Evolutionary conservation across 768 basidiomycete genomes (phyloP), one percentile per base, ranked within the genome.

Genomic region (Butyriboletus loyo): DNA sequence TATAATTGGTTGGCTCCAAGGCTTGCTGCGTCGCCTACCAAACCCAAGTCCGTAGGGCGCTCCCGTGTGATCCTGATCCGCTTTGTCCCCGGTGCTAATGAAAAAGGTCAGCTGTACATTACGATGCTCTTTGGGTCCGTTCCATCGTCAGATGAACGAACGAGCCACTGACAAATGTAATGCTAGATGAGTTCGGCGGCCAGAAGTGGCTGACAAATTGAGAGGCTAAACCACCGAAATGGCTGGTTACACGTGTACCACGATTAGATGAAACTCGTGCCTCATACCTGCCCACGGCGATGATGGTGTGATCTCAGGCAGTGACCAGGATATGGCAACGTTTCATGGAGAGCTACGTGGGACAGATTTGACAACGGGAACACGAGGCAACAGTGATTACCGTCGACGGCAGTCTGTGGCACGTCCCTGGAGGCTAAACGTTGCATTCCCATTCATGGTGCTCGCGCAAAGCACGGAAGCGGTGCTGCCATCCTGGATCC

Each of bases 351-450:
- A 31, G 35, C 38, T 43, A 54, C 63, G 51, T 66, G 46, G 36
- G 63, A 57, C 48, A 30, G 45, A 51, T 41, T 54, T 49, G 50
- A 59, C 45, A 64, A 45, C 28, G 54, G 28, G 27, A 68, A 68
- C 68, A 70, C 56, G 66, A 68, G 66, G 68, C 56, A 46, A 22
- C n/a, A 50, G 52, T 41, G 41, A 54, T 50, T 47, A 36, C 53
- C 50, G 39, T 46, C 41, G n/a, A 47, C 39, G 43, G 50, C 50
- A 46, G 58, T 56, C 24, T 14, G 43, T 49, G 52, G 50, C 55
- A 53, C 17, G 56, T 34, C 27, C 53, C 39, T 52, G 49, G 42
- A 36, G 15, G 37, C 11, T 38, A 35, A 38, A 40, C 13, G 25
- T 27, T 28, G n/a, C 6, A 35, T 50, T 53, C 39, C 52, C 46